phyloP scores from a whole-genome alignment of 495 filamentous ascomycete genomes.

The Aspergillus hancockii region DNA sequence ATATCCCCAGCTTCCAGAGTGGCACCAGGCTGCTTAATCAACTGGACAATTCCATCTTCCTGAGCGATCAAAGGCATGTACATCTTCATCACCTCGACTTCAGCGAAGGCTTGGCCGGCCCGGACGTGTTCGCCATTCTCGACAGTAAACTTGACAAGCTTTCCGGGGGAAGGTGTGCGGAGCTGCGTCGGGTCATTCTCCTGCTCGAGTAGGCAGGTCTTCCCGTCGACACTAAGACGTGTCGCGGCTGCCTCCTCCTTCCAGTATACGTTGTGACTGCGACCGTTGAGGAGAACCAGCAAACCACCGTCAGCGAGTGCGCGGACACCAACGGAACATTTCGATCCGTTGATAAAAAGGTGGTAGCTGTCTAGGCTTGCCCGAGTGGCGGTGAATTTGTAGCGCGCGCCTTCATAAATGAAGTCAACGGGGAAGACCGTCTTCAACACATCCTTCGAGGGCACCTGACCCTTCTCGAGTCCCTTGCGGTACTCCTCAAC shows the following conservation, averaged over 20 bases:
- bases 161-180: slow-evolving; percentile 90
- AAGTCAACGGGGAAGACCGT: slow-evolving; percentile 98
- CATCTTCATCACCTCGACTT: slow-evolving; percentile 99
- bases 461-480: slow-evolving; percentile 97
- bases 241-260: slow-evolving; percentile 97
- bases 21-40: slow-evolving; percentile 98
- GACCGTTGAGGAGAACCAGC: slow-evolving; percentile 84
- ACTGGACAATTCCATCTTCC: slow-evolving; percentile 94
- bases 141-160: slow-evolving; percentile 97
- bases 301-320: slow-evolving; percentile 92
- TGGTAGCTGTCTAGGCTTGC: slow-evolving; percentile 94
- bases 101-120: slow-evolving; percentile 91
- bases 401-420: slow-evolving; percentile 94
- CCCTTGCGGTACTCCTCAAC: slow-evolving; percentile 83
- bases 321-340: slow-evolving; percentile 90
- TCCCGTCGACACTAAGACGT: slow-evolving; percentile 93
- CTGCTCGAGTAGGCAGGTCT: slow-evolving; percentile 96
- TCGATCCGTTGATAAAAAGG: slow-evolving; percentile 98
- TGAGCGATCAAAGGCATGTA: slow-evolving; percentile 98
- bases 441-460: slow-evolving; percentile 93
- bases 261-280: slow-evolving; percentile 99
- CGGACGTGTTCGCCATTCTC: slow-evolving; percentile 95
- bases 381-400: slow-evolving; percentile 97
- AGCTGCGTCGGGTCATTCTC: slow-evolving; percentile 99
- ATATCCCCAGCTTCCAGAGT: slow-evolving; percentile 98